Evolutionary conservation across 2,329 filamentous ascomycete genomes (phyloP), one percentile per base, ranked within the genome.

Genomic region (Cladosporium sp.): DNA sequence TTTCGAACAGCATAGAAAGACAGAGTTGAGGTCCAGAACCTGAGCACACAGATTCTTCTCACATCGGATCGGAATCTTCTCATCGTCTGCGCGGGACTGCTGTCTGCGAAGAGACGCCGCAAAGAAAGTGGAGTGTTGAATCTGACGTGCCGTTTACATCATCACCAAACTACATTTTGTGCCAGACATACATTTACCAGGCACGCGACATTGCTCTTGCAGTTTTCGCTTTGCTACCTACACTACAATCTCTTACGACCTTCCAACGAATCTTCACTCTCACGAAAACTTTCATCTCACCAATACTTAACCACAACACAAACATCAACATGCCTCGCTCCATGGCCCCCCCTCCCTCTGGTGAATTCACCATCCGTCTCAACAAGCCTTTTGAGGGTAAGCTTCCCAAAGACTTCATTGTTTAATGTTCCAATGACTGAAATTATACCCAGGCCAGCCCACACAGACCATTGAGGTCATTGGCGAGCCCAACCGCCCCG

Each of bases 401-500:
- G 48, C 22, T 13, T 42, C 11, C 40, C 10, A 50, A 40, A 35
- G 7, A 5, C 4, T 28, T 2, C 7, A 7, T 28, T 28, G 22
- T 28, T 7, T 28, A 28, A 28, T 5, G 7, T 28, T 4, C 22
- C 4, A 16, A 1, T 9, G n/a, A 45, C 61, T 59, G 56, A 61
- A 28, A 55, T 8, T 14, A 3, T 34, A 4, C 13, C 35, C 16
- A 67, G 70, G 70, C 60, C 59, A 54, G 10, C 55, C 62, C 14
- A 60, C 55, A 9, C 59, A 65, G 59, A 66, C 62, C 37, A 61
- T 74, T 54, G 69, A 72, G 55, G 66, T 74, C 49, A 69, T 70
- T 34, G 70, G 71, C 55, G 68, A 70, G 59, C 67, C 66, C 44
- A 71, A 73, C 60, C 67, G 70, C 41, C 58, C 67, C 13, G 71